A percentile compares a stretch with the other conserved stretches of the same genome.
Evolutionary conservation across 768 basidiomycete species (phyloP).

Genomic region (Hypholoma fasciculare): DNA sequence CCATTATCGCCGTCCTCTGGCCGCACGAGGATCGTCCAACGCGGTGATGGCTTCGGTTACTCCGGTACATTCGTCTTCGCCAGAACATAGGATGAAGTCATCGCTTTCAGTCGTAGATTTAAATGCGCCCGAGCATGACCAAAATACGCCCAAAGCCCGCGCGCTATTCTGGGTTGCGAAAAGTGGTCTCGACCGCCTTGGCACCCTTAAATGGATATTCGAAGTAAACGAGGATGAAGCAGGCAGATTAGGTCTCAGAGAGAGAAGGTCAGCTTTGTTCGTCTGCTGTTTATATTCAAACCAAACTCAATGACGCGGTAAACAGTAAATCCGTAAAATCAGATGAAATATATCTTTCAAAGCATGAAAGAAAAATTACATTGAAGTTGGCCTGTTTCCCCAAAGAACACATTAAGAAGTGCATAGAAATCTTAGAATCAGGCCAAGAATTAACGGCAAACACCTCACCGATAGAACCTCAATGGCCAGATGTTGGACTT

Average conservation of each 20-base stretch:
- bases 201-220: slow-evolving; percentile 35
- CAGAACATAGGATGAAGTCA: not conserved
- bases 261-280: slow-evolving; percentile 12
- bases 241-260: slow-evolving; percentile 30
- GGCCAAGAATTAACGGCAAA: not conserved
- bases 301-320: not conserved
- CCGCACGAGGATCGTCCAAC: not conserved
- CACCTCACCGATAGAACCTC: not conserved
- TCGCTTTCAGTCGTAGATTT: not conserved
- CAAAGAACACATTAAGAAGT: slow-evolving; percentile 18
- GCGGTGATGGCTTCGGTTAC: not conserved
- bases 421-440: slow-evolving; percentile 4
- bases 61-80: not conserved
- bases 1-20: not conserved
- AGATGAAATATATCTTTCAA: not conserved
- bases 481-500: not conserved
- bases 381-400: slow-evolving; percentile 36
- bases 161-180: slow-evolving; percentile 36
- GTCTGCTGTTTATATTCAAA: not conserved
- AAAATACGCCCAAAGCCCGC: not conserved
- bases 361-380: slow-evolving; percentile 21
- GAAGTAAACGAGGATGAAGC: slow-evolving; percentile 35
- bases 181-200: slow-evolving; percentile 28
- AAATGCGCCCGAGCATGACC: not conserved
- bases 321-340: not conserved